These are phyloP conservation scores for Boechera retrofracta DNA, from an alignment of 345 rosid species.

Conservation along the genomic window DNA sequence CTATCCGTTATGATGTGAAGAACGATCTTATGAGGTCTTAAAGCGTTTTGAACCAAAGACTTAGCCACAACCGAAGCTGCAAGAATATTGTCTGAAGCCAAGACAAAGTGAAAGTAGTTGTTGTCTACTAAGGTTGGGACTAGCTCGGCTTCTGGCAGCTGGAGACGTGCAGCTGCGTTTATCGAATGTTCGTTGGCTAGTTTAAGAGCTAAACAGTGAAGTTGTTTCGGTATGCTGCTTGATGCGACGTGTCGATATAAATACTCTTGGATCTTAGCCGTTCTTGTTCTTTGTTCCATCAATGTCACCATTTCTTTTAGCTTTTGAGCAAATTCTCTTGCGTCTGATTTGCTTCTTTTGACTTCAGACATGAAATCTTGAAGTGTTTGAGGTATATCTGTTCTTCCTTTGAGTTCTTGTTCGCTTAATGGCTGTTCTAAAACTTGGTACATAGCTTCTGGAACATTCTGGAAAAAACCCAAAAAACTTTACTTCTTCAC, in stretches of 20 bases:
- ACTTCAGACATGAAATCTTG: constrained; percentile 77
- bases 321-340: constrained; percentile 79
- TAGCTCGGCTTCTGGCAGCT: constrained; percentile 80
- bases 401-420: constrained; percentile 74
- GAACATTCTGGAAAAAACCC: constrained; percentile 59
- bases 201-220: constrained; percentile 81
- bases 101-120: constrained; percentile 78
- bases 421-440: constrained; percentile 63
- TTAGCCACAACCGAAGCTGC: constrained; percentile 89
- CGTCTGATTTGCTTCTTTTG: constrained; percentile 64
- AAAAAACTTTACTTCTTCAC: not conserved
- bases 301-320: constrained; percentile 89
- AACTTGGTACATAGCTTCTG: constrained; percentile 78
- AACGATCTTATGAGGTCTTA: constrained; percentile 68
- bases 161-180: constrained; percentile 95
- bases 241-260: constrained; percentile 91
- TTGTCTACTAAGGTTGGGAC: constrained; percentile 88
- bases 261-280: constrained; percentile 91
- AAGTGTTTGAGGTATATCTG: constrained; percentile 79
- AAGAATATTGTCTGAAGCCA: constrained; percentile 92
- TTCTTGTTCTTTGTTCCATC: constrained; percentile 91
- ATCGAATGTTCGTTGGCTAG: constrained; percentile 87
- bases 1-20: constrained; percentile 90
- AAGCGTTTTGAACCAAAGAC: constrained; percentile 71
- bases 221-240: constrained; percentile 94